Percentiles rank a stretch among this genome's conserved stretches.
phyloP scores from a whole-genome alignment of 441 rosid genomes.

The Geranium incanum region DNA sequence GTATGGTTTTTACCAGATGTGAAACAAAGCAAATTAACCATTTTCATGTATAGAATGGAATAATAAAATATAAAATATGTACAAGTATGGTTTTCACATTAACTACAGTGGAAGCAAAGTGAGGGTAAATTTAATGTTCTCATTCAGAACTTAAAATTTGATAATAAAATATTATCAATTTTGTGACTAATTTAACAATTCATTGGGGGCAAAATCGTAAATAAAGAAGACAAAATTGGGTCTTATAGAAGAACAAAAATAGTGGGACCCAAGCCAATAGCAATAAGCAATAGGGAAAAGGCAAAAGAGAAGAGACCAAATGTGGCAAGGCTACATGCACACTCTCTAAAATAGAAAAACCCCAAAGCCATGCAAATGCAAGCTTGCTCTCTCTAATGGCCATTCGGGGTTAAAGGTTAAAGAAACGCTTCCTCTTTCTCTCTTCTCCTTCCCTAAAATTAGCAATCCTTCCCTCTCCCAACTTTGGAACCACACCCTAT shows the following conservation, averaged over 20 bases:
- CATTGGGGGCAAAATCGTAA: neutral
- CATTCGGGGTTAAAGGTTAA: slow-evolving; percentile 29
- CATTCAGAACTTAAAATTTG: too few species aligned
- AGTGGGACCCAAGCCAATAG: neutral
- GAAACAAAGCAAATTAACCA: too few species aligned
- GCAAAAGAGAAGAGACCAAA: slow-evolving; percentile 9
- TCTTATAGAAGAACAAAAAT: neutral
- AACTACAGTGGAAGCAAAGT: too few species aligned
- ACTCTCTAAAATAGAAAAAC: slow-evolving; percentile 37
- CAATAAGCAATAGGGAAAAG: neutral
- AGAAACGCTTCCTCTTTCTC: slow-evolving; percentile 25
- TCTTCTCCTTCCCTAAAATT: slow-evolving; percentile 38
- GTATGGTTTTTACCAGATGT: too few species aligned
- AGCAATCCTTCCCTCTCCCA: slow-evolving; percentile 35
- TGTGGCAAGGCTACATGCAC: slow-evolving; percentile 41
- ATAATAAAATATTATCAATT: too few species aligned
- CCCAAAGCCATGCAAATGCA: slow-evolving; percentile 69
- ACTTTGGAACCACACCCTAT: slow-evolving; percentile 10
- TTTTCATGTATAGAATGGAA: too few species aligned
- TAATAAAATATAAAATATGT: too few species aligned
- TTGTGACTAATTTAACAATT: too few species aligned
- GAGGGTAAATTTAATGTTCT: too few species aligned
- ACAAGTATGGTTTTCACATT: too few species aligned
- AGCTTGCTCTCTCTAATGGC: slow-evolving; percentile 20
- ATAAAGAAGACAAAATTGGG: neutral